phyloP scores from a whole-genome alignment of 345 rosid species.

The Linum lewisii region DNA sequence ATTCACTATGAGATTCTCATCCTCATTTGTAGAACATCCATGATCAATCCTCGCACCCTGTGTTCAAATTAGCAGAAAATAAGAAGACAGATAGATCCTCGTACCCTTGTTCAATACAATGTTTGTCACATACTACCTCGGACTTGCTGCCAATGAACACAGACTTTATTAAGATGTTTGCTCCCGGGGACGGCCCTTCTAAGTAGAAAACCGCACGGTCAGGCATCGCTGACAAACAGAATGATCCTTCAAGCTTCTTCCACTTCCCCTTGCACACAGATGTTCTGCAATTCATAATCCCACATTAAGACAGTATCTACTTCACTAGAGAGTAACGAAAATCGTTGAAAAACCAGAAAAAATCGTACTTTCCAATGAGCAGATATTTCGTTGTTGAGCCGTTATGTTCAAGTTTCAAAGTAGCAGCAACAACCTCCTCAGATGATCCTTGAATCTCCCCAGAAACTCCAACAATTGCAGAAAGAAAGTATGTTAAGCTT shows the following conservation, averaged over 20 bases:
- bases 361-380: slow-evolving; percentile 60
- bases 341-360: slow-evolving; percentile 13
- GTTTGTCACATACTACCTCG: slow-evolving; percentile 32
- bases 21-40: slow-evolving; percentile 22
- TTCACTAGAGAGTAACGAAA: neutral
- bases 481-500: slow-evolving; percentile 51
- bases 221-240: slow-evolving; percentile 52
- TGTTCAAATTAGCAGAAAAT: too few species aligned
- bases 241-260: slow-evolving; percentile 71
- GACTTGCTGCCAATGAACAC: slow-evolving; percentile 38
- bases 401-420: slow-evolving; percentile 50
- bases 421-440: slow-evolving; percentile 50
- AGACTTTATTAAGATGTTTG: slow-evolving; percentile 63
- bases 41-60: slow-evolving; percentile 5
- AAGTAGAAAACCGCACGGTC: slow-evolving; percentile 62
- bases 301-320: slow-evolving; percentile 2
- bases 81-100: too few species aligned
- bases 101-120: too few species aligned
- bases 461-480: slow-evolving; percentile 63
- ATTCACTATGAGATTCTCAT: slow-evolving; percentile 53
- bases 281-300: slow-evolving; percentile 34
- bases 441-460: slow-evolving; percentile 45
- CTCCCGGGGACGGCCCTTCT: slow-evolving; percentile 89
- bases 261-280: slow-evolving; percentile 51
- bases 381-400: slow-evolving; percentile 44